These are phyloP conservation scores for Calonectria ilicicola DNA, from an alignment of 2,329 filamentous ascomycete genomes.

Conservation along the genomic window DNA sequence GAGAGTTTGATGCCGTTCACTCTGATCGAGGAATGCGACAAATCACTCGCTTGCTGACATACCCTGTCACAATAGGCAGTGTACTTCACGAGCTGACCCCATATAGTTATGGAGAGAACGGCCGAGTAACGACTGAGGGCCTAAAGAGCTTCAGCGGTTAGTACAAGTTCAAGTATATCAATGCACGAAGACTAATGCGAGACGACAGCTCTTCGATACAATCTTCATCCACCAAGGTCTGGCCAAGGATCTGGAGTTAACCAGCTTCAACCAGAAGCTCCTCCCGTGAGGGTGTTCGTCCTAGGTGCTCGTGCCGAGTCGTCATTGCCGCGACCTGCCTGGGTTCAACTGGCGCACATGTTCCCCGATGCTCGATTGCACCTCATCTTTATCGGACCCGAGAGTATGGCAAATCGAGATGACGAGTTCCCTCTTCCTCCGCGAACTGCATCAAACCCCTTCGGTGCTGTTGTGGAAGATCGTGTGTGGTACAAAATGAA, in stretches of 20 bases:
- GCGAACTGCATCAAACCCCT: slow-evolving; percentile 88
- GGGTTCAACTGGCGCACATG: slow-evolving; percentile 93
- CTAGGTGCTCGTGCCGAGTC: slow-evolving; percentile 97
- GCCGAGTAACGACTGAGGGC: slow-evolving; percentile 86
- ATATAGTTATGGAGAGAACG: slow-evolving; percentile 81
- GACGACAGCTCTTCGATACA: slow-evolving; percentile 84
- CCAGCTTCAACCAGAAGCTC: slow-evolving; percentile 84
- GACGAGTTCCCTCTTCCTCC: slow-evolving; percentile 91
- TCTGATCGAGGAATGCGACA: slow-evolving; percentile 92
- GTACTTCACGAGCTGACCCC: slow-evolving; percentile 95
- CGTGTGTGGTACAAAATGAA: slow-evolving; percentile 90
- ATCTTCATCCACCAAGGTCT: slow-evolving; percentile 85
- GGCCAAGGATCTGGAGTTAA: slow-evolving; percentile 82
- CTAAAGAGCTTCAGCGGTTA: slow-evolving; percentile 93
- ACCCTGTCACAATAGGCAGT: slow-evolving; percentile 91
- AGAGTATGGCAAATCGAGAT: slow-evolving; percentile 95
- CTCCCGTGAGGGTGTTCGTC: slow-evolving; percentile 91
- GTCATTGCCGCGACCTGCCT: slow-evolving; percentile 91
- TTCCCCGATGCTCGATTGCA: slow-evolving; percentile 95
- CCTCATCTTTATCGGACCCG: slow-evolving; percentile 93
- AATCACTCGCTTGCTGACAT: slow-evolving; percentile 91
- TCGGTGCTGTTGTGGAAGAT: slow-evolving; percentile 93
- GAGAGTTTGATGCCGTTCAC: slow-evolving; percentile 92
- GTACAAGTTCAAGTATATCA: slow-evolving; percentile 46
- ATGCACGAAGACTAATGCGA: slow-evolving; percentile 6